These are phyloP conservation scores for Goniomonas avonlea DNA, from an alignment of 78 protist genomes.

Conservation along the genomic window DNA sequence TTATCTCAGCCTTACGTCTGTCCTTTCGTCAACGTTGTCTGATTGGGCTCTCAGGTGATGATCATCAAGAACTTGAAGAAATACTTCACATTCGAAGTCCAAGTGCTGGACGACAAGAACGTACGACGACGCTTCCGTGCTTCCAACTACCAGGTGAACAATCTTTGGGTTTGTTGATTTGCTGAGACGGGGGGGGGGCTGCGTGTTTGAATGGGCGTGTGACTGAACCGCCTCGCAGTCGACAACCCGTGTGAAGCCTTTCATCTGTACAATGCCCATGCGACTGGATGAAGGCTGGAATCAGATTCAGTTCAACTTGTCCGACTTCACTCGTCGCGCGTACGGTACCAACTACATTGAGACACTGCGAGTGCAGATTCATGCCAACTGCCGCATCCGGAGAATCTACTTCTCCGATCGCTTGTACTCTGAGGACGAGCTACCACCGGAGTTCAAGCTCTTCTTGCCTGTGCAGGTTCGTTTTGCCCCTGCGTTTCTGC, in stretches of 20 bases:
- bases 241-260: conserved; percentile 81
- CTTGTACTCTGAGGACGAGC: conserved; percentile 88
- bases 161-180: no score
- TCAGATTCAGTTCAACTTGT: conserved; percentile 90
- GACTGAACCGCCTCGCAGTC: conserved; percentile 31
- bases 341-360: conserved; percentile 91
- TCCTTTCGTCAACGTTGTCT: no score
- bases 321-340: conserved; percentile 85
- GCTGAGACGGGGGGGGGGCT: neutral
- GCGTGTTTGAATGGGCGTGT: neutral
- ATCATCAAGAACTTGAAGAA: conserved; percentile 61
- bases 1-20: no score
- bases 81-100: conserved; percentile 93
- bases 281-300: conserved; percentile 93
- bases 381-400: conserved; percentile 54
- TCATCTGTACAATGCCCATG: conserved; percentile 96
- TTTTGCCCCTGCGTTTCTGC: neutral
- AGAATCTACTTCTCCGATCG: conserved; percentile 88
- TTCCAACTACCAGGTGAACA: conserved; percentile 84
- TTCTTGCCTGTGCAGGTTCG: conserved; percentile 61
- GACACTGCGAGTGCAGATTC: conserved; percentile 76
- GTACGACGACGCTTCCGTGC: conserved; percentile 86
- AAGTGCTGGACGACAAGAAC: conserved; percentile 87
- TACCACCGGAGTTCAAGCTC: conserved; percentile 84
- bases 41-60: no score